Evolutionary conservation across 768 basidiomycete genomes (phyloP).

Genomic region (Mycena rebaudengoi): DNA sequence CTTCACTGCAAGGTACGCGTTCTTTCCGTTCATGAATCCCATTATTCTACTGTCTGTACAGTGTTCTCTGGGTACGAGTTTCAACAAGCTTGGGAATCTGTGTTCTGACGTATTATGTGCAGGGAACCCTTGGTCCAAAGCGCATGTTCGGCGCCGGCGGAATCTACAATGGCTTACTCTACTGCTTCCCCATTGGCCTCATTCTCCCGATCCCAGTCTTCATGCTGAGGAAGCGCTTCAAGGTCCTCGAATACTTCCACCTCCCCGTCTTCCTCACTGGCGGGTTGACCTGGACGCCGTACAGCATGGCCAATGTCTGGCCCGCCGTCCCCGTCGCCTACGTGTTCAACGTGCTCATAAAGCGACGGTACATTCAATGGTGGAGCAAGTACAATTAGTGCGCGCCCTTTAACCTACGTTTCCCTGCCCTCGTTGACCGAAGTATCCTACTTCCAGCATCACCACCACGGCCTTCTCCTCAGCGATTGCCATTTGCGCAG

Average conservation of each 20-base stretch:
- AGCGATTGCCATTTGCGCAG: constrained; percentile 43
- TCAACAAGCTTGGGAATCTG: no score
- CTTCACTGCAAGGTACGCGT: constrained; percentile 42
- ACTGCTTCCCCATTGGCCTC: constrained; percentile 44
- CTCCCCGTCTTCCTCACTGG: constrained; percentile 41
- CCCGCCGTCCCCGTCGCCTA: constrained; percentile 30
- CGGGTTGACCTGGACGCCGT: constrained; percentile 27
- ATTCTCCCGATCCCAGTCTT: constrained; percentile 41
- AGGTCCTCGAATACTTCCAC: constrained; percentile 39
- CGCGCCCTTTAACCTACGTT: neutral
- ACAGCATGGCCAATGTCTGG: no score
- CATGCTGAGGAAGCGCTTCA: constrained; percentile 35
- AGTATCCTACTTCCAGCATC: constrained; percentile 21
- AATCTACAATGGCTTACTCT: constrained; percentile 31
- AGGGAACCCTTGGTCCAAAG: constrained; percentile 37
- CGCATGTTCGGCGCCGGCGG: constrained; percentile 41
- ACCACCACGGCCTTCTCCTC: constrained; percentile 39
- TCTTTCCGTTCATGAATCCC: constrained; percentile 28
- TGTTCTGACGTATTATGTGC: no score
- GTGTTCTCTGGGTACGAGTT: constrained; percentile 29
- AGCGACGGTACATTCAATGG: constrained; percentile 32
- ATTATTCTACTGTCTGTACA: neutral
- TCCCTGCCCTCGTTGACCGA: neutral
- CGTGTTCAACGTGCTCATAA: constrained; percentile 33
- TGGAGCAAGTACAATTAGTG: constrained; percentile 39